Evolutionary conservation across 1,284 basidiomycete species (phyloP).

Genomic region (Austroboletus novae-zelandiae): DNA sequence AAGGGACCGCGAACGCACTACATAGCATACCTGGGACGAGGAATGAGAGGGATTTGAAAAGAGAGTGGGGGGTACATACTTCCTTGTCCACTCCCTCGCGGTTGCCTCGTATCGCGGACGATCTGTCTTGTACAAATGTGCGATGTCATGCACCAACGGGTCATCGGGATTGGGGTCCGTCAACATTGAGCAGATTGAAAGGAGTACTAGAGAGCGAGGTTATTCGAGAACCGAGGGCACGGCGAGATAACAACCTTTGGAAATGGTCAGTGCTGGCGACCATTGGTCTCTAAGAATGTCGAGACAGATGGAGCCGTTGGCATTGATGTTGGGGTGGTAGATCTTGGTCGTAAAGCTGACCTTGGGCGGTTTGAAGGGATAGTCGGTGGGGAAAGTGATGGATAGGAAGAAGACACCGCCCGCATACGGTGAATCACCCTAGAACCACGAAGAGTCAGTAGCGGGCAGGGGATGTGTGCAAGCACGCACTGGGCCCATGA

Average conservation of each 20-base stretch:
- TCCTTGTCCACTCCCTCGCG: slow-evolving; percentile 96
- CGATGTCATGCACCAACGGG: slow-evolving; percentile 76
- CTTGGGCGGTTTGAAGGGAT: slow-evolving; percentile 99
- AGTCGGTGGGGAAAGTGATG: slow-evolving; percentile 92
- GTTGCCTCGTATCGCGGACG: slow-evolving; percentile 91
- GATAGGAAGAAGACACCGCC: slow-evolving; percentile 97
- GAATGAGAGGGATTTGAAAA: slow-evolving; percentile 14
- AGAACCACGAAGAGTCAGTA: slow-evolving; percentile 15
- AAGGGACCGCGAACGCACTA: slow-evolving; percentile 30
- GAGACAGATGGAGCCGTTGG: slow-evolving; percentile 97
- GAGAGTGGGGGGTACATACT: slow-evolving; percentile 54
- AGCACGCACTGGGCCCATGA: slow-evolving; percentile 89
- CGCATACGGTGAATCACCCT: slow-evolving; percentile 94
- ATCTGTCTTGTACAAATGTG: slow-evolving; percentile 95
- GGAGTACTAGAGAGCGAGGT: slow-evolving; percentile 59
- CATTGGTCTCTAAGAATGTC: slow-evolving; percentile 98
- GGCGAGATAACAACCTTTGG: slow-evolving; percentile 71
- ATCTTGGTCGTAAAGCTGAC: slow-evolving; percentile 99
- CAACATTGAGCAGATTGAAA: slow-evolving; percentile 96
- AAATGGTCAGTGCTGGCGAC: slow-evolving; percentile 98
- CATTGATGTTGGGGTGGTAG: slow-evolving; percentile 97
- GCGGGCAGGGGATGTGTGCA: neutral
- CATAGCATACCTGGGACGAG: slow-evolving; percentile 53
- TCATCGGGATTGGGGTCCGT: slow-evolving; percentile 98
- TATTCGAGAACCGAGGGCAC: neutral